phyloP scores from a whole-genome alignment of 2,329 filamentous ascomycete species.

The Pezicula radicicola region DNA sequence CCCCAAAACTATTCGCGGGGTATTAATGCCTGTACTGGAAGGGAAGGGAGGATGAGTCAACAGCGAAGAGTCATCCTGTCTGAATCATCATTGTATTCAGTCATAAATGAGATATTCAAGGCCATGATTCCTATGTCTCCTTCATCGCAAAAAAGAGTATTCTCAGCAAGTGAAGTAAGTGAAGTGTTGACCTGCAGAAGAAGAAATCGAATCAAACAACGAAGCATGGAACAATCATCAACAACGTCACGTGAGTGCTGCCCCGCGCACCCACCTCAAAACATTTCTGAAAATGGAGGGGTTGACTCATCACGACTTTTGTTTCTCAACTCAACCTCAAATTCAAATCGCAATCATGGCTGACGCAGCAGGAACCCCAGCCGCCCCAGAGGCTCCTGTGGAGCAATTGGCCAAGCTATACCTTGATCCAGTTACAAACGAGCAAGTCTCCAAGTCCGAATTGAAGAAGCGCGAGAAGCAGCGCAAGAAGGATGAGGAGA shows the following conservation, averaged over 20 bases:
- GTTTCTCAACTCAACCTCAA: conserved; percentile 3
- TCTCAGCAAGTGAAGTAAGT: no score
- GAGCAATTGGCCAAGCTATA: conserved; percentile 48
- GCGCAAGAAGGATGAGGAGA: conserved; percentile 81
- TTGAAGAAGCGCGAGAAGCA: conserved; percentile 96
- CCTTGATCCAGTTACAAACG: conserved; percentile 90
- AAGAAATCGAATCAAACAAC: conserved; percentile 28
- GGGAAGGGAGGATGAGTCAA: no score
- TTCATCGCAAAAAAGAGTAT: no score
- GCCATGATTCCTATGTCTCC: no score
- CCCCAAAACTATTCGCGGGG: no score
- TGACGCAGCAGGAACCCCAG: conserved; percentile 15
- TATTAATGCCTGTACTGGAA: no score
- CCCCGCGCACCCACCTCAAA: not conserved
- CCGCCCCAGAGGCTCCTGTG: conserved; percentile 12
- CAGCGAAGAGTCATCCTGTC: no score
- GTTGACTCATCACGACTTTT: not conserved
- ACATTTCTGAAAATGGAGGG: no score
- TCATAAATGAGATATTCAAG: no score
- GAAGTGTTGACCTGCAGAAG: conserved; percentile 31
- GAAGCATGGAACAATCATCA: conserved; percentile 29
- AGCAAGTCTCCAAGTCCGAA: conserved; percentile 79
- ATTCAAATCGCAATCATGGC: conserved; percentile 24
- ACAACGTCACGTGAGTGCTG: conserved; percentile 22
- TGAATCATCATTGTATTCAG: no score